Evolutionary conservation across 2,329 filamentous ascomycete species (phyloP).

Genomic region (Colletotrichum lupini): DNA sequence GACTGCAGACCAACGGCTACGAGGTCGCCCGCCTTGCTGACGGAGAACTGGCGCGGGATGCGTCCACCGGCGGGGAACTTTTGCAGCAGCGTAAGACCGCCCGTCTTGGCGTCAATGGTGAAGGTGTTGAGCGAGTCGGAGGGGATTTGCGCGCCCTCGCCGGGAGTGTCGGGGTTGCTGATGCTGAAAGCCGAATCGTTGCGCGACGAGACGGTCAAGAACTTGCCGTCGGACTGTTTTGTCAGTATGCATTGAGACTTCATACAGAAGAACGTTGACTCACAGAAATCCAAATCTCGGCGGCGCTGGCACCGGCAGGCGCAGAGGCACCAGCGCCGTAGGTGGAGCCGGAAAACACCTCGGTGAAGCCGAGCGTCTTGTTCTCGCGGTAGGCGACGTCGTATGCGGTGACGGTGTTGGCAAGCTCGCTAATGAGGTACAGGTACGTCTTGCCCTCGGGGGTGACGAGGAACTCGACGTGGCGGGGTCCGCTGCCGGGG

Average conservation of each 20-base stretch:
- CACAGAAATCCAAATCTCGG: constrained; percentile 70
- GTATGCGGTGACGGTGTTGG: constrained; percentile 67
- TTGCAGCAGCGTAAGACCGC: constrained; percentile 65
- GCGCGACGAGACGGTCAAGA: constrained; percentile 76
- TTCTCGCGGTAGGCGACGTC: constrained; percentile 61
- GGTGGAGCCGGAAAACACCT: constrained; percentile 59
- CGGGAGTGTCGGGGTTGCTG: constrained; percentile 55
- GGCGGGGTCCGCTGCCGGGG: constrained; percentile 72
- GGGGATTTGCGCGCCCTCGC: constrained; percentile 50
- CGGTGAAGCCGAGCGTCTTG: constrained; percentile 54
- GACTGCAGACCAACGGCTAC: constrained; percentile 75
- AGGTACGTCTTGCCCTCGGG: constrained; percentile 59
- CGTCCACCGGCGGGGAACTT: constrained; percentile 72
- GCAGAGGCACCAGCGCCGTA: constrained; percentile 56
- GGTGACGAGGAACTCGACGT: constrained; percentile 67
- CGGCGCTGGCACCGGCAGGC: constrained; percentile 56
- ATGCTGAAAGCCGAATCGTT: constrained; percentile 66
- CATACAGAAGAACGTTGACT: constrained; percentile 43
- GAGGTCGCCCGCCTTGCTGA: constrained; percentile 72
- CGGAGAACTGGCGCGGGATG: constrained; percentile 74
- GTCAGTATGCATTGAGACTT: constrained; percentile 3
- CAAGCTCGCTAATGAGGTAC: constrained; percentile 71
- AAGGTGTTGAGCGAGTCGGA: constrained; percentile 76
- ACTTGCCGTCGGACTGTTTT: constrained; percentile 66
- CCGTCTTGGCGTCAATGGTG: constrained; percentile 63